Base-by-base conservation (phyloP, 2,329 filamentous ascomycete genomes). In the Pezicula neosporulosa region DNA sequence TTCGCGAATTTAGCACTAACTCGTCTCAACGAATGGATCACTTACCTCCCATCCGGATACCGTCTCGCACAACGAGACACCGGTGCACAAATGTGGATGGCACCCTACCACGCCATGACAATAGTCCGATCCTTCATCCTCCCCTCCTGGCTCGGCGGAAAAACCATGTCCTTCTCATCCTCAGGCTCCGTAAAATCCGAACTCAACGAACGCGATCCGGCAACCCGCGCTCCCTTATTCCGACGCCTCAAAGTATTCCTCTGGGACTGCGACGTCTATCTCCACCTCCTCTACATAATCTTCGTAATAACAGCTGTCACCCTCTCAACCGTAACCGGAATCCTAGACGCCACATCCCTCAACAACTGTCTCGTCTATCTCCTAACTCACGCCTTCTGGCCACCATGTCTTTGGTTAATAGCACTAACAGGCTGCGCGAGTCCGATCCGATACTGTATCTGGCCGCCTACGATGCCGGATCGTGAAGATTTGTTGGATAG, bases 331-430 rank as follows among this genome's bases (percentile, higher is more conserved):
- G 68, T 82, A 13, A 62, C 76, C 50, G 74, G 73, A 56, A 60
- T 84, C 44, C 79, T 77, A 0, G 77, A 82, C 60, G 77, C 77
- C 15, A 4, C 44, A 6, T 41, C 39, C 0, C 15, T 54, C 10
- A 49, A 57, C 36, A 50, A 53, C 10, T 41, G 52, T 15, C 49
- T 60, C 15, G 61, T 77, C 44, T 75, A 74, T 57, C 68, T 86
- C 4, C 62, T 85, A 38, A 83, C 80, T 0, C 80, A 84, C 62
- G 80, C 79, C 12, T 80, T 78, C 67, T 85, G 82, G 82, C 81
- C 81, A 6, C 82, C 82, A 0, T 60, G 83, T 41, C 68, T 81
- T 24, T 83, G 79, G 78, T 43, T 62, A 4, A 47, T 57, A 28
- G 42, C 42, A 9, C 30, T 56, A 19, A 50, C 70, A 35, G 68